Conservation (phyloP, 306 rosid genomes). For the Acacia crassicarpa region DNA sequence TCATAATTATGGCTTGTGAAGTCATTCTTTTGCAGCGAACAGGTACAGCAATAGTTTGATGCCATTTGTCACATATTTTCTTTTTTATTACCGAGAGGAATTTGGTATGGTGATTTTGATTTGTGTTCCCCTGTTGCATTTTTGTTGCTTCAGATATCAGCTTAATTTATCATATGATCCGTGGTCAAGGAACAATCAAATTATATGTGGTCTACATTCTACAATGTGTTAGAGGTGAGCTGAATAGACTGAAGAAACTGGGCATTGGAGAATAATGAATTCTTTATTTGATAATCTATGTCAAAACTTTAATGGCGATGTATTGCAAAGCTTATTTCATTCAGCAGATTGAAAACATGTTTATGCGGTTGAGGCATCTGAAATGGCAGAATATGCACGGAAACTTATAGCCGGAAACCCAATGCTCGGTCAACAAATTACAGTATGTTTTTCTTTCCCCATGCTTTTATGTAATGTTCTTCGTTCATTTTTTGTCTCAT, state of each 20-base stretch:
- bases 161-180: slow-evolving; percentile 98
- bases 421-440: slow-evolving; percentile 68
- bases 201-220: slow-evolving; percentile 90
- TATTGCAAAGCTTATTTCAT: no score
- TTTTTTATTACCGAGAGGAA: slow-evolving; percentile 18
- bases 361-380: slow-evolving; percentile 99
- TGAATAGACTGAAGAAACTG: slow-evolving; percentile 26
- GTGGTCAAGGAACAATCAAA: slow-evolving; percentile 97
- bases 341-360: no score
- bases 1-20: slow-evolving; percentile 78
- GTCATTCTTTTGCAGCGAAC: slow-evolving; percentile 81
- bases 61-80: slow-evolving; percentile 9
- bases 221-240: slow-evolving; percentile 94
- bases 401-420: slow-evolving; percentile 88
- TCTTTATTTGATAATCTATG: neutral
- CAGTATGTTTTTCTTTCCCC: slow-evolving; percentile 52
- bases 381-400: slow-evolving; percentile 95
- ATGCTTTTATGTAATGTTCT: neutral
- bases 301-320: slow-evolving; percentile 44
- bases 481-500: slow-evolving; percentile 2
- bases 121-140: slow-evolving; percentile 7
- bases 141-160: slow-evolving; percentile 72
- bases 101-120: slow-evolving; percentile 28
- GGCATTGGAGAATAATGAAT: slow-evolving; percentile 11
- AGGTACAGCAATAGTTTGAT: slow-evolving; percentile 48